Percentiles rank a stretch among this genome's conserved stretches.
Conservation (phyloP, 1,284 basidiomycete genomes). For the Austropuccinia psidii region DNA sequence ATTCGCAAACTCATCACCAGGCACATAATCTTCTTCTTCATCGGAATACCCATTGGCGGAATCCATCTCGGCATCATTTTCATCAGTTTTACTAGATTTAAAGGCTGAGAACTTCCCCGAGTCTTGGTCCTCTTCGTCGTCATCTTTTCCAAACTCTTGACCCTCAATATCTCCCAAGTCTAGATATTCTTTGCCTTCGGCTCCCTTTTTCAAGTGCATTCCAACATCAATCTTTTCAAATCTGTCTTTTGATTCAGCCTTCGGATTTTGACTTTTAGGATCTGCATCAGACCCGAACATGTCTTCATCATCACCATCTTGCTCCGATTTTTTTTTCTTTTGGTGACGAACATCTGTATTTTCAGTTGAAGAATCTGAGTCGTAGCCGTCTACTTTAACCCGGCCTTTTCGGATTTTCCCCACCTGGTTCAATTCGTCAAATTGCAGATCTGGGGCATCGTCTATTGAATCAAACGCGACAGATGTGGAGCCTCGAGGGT, state of each 20-base stretch:
- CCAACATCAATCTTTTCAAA: constrained; percentile 37
- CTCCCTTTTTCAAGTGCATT: constrained; percentile 38
- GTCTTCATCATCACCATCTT: constrained; percentile 59
- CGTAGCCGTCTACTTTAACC: constrained; percentile 70
- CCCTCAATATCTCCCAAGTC: constrained; percentile 89
- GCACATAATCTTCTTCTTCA: constrained; percentile 63
- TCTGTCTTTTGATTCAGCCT: no score
- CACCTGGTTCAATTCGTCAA: constrained; percentile 22
- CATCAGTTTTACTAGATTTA: constrained; percentile 38
- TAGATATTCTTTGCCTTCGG: constrained; percentile 55
- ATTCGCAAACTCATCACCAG: constrained; percentile 53
- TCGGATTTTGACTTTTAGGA: not conserved
- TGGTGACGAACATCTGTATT: constrained; percentile 78
- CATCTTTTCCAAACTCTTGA: constrained; percentile 65
- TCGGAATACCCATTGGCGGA: constrained; percentile 53
- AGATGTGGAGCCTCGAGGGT: not conserved
- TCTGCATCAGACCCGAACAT: constrained; percentile 66
- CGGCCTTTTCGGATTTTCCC: constrained; percentile 40
- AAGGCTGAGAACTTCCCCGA: no score
- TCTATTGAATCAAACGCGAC: not conserved
- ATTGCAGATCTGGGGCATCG: constrained; percentile 7
- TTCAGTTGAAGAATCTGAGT: constrained; percentile 85
- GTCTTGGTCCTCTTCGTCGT: constrained; percentile 44
- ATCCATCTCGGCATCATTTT: constrained; percentile 53
- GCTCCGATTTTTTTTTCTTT: constrained; percentile 56